Percentiles rank a stretch among this genome's conserved stretches.
Conservation (phyloP, 495 filamentous ascomycete species). For the Hamigera avellanea region DNA sequence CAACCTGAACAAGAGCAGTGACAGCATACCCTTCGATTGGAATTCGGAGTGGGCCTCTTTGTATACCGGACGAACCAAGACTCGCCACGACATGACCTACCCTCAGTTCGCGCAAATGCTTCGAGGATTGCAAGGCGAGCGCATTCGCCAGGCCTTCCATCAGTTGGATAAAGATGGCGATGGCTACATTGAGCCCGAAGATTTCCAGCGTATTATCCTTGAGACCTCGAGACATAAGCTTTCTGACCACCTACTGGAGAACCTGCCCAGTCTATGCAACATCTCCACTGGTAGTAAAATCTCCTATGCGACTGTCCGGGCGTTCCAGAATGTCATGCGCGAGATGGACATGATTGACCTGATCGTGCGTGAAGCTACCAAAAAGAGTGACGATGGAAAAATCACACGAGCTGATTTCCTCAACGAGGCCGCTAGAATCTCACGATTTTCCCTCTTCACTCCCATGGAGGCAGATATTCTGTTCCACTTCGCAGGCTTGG, state of each 20-base stretch:
- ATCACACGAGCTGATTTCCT: slow-evolving; percentile 91
- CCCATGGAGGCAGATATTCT: slow-evolving; percentile 99
- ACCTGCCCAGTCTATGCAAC: slow-evolving; percentile 89
- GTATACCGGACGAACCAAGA: slow-evolving; percentile 76
- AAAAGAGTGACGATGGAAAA: slow-evolving; percentile 77
- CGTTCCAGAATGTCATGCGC: slow-evolving; percentile 91
- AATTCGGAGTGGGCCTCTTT: slow-evolving; percentile 93
- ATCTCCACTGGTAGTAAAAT: slow-evolving; percentile 87
- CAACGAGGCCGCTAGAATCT: slow-evolving; percentile 82
- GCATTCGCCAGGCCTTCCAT: slow-evolving; percentile 89
- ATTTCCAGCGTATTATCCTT: slow-evolving; percentile 91
- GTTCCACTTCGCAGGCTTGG: slow-evolving; percentile 93
- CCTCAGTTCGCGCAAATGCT: slow-evolving; percentile 98
- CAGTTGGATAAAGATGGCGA: slow-evolving; percentile 85
- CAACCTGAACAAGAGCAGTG: slow-evolving; percentile 65
- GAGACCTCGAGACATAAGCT: slow-evolving; percentile 95
- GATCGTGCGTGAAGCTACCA: slow-evolving; percentile 74
- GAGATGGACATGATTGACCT: slow-evolving; percentile 97
- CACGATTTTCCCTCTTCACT: slow-evolving; percentile 87
- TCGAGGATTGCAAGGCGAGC: slow-evolving; percentile 87
- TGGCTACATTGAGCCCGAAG: slow-evolving; percentile 92
- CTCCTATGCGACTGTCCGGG: slow-evolving; percentile 91
- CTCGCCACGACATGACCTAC: slow-evolving; percentile 84
- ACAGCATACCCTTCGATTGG: slow-evolving; percentile 91
- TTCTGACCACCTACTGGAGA: slow-evolving; percentile 89